Base-by-base conservation (phyloP, 371 early-diverging fungal species). In the Amoeboaphelidium protococcarum region DNA sequence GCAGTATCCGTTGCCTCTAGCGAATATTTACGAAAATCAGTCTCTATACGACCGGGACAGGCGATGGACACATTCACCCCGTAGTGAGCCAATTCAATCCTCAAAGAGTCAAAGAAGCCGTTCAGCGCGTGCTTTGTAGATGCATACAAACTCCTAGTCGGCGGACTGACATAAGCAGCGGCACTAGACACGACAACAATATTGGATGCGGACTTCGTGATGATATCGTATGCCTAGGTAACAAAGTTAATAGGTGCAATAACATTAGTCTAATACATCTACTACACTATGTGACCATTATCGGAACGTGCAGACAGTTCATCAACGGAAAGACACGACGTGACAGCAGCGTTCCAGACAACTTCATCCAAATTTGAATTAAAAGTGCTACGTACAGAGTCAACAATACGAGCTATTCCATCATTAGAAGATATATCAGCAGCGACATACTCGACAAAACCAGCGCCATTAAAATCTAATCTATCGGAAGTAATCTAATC, bases 91-190 rank as follows among this genome's bases (percentile, higher is more conserved):
- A 82, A 55, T 52, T 87, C 88, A 52, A 84, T 76, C 0, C 85
- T 66, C 24, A 87, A 52, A 1, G 85, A 71, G 42, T 74, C 72
- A 60, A 86, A 86, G 58, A 78, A 87, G 0, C 84, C 86, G 25
- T 78, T 74, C 4, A 82, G 60, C 0, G 85, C 87, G 53, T 76
- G 77, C 47, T 87, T 87, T 42, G 77, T 70, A 0, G 74, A 77
- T 31, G 76, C 66, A 54, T 87, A 87, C 22, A 87, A 57, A 2
- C 76, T 64, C 6, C 87, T 69, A 10, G 85, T 83, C 0, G 87
- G 87, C 19, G 85, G 78, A 6, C 76, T 76, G 0, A 77, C 54
- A 41, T 73, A 63, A 3, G 81, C 82, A 0, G 82, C 82, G 61
- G 78, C 66, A 13, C 83, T 82, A 0, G 82, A 81, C 2, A 85